Percentiles rank a stretch among this genome's conserved stretches.
phyloP scores from a whole-genome alignment of 2,329 filamentous ascomycete genomes.

The Epichloe sp. region DNA sequence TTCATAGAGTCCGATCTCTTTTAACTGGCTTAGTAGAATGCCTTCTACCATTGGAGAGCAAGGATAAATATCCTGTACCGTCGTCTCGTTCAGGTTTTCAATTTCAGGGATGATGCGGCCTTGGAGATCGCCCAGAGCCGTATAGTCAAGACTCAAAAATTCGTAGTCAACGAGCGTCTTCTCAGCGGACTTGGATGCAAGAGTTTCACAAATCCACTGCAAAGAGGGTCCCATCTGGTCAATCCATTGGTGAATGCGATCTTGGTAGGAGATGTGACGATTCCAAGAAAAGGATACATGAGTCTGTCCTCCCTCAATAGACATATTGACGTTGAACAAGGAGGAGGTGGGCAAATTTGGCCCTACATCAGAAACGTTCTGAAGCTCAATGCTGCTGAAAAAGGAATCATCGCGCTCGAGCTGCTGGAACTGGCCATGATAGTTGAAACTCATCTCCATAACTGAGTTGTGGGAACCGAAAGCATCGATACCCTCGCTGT shows the following conservation, averaged over 20 bases:
- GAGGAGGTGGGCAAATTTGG: slow-evolving; percentile 1
- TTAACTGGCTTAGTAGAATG: slow-evolving; percentile 21
- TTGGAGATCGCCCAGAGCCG: slow-evolving; percentile 13
- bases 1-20: slow-evolving; percentile 7
- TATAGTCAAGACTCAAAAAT: slow-evolving; percentile 12
- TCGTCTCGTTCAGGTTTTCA: slow-evolving; percentile 5
- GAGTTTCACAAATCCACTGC: not conserved
- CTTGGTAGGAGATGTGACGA: slow-evolving; percentile 2
- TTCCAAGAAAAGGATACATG: slow-evolving; percentile 3
- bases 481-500: not conserved
- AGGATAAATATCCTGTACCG: slow-evolving; percentile 23
- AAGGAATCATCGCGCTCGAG: slow-evolving; percentile 8
- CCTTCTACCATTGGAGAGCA: slow-evolving; percentile 25
- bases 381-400: slow-evolving; percentile 4
- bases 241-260: not conserved
- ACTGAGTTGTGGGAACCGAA: not conserved
- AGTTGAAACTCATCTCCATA: slow-evolving; percentile 8
- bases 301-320: slow-evolving; percentile 1
- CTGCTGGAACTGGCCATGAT: slow-evolving; percentile 8
- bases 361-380: slow-evolving; percentile 3
- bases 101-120: slow-evolving; percentile 10
- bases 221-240: not conserved
- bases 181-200: not conserved
- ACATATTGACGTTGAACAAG: slow-evolving; percentile 1
- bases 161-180: slow-evolving; percentile 1